Base-by-base conservation (phyloP, 306 rosid genomes). In the Vicia faba region DNA sequence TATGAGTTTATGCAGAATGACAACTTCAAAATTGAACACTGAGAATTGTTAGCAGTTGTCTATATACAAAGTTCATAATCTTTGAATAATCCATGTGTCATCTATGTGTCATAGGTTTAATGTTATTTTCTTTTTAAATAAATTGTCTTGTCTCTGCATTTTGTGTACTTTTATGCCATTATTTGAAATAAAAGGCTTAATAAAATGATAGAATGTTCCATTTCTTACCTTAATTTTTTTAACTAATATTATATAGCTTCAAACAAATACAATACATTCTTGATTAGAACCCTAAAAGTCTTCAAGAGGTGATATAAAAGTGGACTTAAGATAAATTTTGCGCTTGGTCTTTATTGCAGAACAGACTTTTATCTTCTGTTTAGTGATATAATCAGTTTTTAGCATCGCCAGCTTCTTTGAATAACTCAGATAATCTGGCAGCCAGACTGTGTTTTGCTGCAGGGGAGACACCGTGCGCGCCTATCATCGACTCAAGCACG, bases 391-490 rank as follows among this genome's bases (percentile, higher is more conserved):
- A 64, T 2, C 58, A 54, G 13, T 67, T 15, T 2, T 38, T 15
- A 40, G 54, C 7, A 12, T 38, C 46, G 35, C 11, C 48, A 23
- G 4, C 45, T 43, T 68, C 61, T 45, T 72, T 75, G 29, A 89
- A 68, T 26, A 86, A 33, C 12, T 80, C 74, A 0, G 84, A 73
- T 5, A 88, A 71, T 71, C 87, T 82, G n/a, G 70, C 1, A 0
- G 99, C 96, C 64, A 93, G 64, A 68, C 80, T 82, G 50, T 72
- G 64, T 77, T 74, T 93, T 10, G 96, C 83, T 10, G 2, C 88
- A 12, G 99, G 97, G 53, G 99, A 93, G 19, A 93, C 97, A 0
- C 96, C 97, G 15, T 86, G 23, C 70, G 78, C 84, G 0, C 99
- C 95, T 12, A 93, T 45, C 48, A 93, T 86, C 4, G 99, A 84